phyloP scores from a whole-genome alignment of 805 yeast genomes.

The Yarrowia sp. region DNA sequence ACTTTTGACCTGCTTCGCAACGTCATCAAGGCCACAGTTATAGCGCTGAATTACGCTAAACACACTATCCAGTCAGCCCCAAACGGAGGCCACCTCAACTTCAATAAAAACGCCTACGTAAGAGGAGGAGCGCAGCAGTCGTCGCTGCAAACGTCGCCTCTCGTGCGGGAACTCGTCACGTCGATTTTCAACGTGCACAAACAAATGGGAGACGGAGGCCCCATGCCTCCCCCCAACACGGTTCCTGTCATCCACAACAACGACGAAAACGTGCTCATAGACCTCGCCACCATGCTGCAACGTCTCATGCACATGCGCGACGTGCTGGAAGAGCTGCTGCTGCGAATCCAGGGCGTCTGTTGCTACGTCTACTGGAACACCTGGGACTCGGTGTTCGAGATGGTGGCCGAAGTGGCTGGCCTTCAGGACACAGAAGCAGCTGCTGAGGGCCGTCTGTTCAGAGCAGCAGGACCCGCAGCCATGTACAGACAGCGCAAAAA shows the following conservation, averaged over 20 bases:
- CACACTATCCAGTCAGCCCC: slow-evolving; percentile 6
- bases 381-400: slow-evolving; percentile 37
- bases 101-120: slow-evolving; percentile 2
- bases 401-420: slow-evolving; percentile 35
- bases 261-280: neutral
- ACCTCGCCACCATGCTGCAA: slow-evolving; percentile 18
- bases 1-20: slow-evolving; percentile 14
- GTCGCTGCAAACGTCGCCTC: neutral
- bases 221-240: slow-evolving; percentile 15
- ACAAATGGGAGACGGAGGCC: neutral
- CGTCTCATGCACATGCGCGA: slow-evolving; percentile 27
- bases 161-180: slow-evolving; percentile 5
- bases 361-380: slow-evolving; percentile 38
- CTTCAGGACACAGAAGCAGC: slow-evolving; percentile 31
- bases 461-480: slow-evolving; percentile 38
- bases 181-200: slow-evolving; percentile 17
- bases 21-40: slow-evolving; percentile 24
- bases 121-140: neutral
- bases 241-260: slow-evolving; percentile 14
- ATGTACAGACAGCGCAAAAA: slow-evolving; percentile 33
- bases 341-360: slow-evolving; percentile 35
- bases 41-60: slow-evolving; percentile 21
- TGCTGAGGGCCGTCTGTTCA: slow-evolving; percentile 36
- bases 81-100: neutral
- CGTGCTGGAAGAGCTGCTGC: slow-evolving; percentile 33